Evolutionary conservation across 2,329 filamentous ascomycete genomes (phyloP), one percentile per base, ranked within the genome.

Genomic region (Talaromyces piceae): DNA sequence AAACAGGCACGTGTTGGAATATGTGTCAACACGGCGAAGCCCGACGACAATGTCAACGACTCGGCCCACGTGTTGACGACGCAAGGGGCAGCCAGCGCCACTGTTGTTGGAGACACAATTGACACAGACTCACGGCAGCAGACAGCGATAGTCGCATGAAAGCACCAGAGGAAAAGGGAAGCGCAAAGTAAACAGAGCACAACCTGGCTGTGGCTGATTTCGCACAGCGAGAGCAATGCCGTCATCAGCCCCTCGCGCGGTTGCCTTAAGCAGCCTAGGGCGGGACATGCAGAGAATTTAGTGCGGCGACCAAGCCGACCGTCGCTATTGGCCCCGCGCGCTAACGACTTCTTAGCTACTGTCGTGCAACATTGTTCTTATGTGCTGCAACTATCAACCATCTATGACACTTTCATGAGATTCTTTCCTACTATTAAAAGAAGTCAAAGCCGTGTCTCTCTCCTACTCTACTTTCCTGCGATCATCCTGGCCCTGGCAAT

Each of bases 401-500:
- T 2, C 16, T 37, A 18, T 7, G 13, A 20, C 33, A 18, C 3
- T 16, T 56, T 50, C 52, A 55, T 43, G 39, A n/a, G n/a, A n/a
- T n/a, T n/a, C n/a, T n/a, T n/a, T n/a, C 39, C 25, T 18, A 22
- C 39, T 22, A 43, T 43, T 25, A 22, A 18, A 43, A 43, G 25
- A 12, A 43, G 22, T 16, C 23, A 16, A 25, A 25, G 0, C 13
- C 11, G 16, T 22, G 13, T 43, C 59, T 65, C 64, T 59, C 59
- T 56, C 56, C 54, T 68, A 44, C 44, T 67, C 16, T 41, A 67
- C 57, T 63, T 57, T 63, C 67, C 65, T 63, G 66, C 65, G 25
- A n/a, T 70, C 58, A 69, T 73, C 57, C 70, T 77, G 67, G 72
- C 71, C 47, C 57, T 69, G 57, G 65, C 62, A 57, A 60, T 70